Evolutionary conservation across 306 rosid genomes (phyloP), one percentile per base, ranked within the genome.

Genomic region (Mimosa pudica): DNA sequence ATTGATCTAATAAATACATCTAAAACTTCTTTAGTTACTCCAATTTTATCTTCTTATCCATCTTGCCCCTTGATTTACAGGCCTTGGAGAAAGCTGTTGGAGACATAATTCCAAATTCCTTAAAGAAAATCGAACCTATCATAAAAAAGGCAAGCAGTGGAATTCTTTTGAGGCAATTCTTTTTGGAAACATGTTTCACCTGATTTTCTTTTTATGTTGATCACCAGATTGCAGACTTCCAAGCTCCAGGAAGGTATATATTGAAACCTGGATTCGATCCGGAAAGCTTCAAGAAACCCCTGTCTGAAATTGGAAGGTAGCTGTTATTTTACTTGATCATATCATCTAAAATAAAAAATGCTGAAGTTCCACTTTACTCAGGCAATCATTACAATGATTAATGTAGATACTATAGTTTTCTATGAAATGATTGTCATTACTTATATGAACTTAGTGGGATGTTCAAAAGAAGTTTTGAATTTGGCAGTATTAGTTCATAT

Each of bases 11-110:
- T 32, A 69, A 74, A 51, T 41, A 35, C 16, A 20, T 79, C 77
- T 65, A 46, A 68, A 64, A 35, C 55, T 44, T 58, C 30, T 18
- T 57, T 77, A 3, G 41, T 69, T 73, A 41, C 64, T 58, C 79
- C 24, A 79, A 76, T 67, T 80, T 81, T 60, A 76, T 64, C 70
- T 49, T 47, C 51, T 79, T 66, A 60, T 36, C 64, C 44, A 74
- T 46, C 36, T 60, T 55, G 64, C 72, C 87, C 72, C 66, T 69
- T 77, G 54, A 73, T 80, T 80, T 73, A 64, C 69, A 95, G 98
- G 92, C 89, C 76, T 85, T 95, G 88, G 97, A 87, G 93, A 95
- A 87, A 85, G 92, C 94, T 78, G 86, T 90, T 84, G 94, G 93
- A 20, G 96, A 96, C 71, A 78, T 89, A 76, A 66, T 76, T 83